A percentile compares a stretch with the other conserved stretches of the same genome.
Conservation (phyloP, 768 basidiomycete species). For the Sarcodon sp. region DNA sequence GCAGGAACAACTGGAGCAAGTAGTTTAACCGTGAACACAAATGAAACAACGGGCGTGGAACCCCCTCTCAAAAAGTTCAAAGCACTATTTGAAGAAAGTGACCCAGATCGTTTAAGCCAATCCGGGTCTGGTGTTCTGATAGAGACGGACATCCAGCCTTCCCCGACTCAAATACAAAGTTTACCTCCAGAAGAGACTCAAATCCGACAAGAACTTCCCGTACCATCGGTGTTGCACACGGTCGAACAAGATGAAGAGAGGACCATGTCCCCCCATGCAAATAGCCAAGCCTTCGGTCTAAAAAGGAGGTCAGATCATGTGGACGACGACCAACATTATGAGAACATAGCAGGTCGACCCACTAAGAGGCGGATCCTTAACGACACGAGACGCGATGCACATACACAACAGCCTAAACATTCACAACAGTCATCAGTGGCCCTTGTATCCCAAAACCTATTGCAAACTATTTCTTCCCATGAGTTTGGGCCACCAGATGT, state of each 20-base stretch:
- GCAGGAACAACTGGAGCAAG: slow-evolving; percentile 20
- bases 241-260: background rate
- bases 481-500: slow-evolving; percentile 42
- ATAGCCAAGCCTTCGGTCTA: background rate
- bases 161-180: background rate
- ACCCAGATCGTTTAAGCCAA: slow-evolving; percentile 28
- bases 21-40: slow-evolving; percentile 9
- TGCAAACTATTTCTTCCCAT: slow-evolving; percentile 15
- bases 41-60: slow-evolving; percentile 23
- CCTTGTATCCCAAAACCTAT: no score
- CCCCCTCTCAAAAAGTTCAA: slow-evolving; percentile 62
- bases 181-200: background rate
- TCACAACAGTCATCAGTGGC: no score
- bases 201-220: no score
- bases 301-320: background rate
- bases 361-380: background rate
- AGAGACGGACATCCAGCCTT: background rate
- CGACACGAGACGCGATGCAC: background rate
- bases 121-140: background rate
- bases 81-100: slow-evolving; percentile 53
- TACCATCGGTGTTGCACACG: background rate
- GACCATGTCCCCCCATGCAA: background rate
- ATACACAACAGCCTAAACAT: background rate
- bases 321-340: background rate
- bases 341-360: background rate